These are phyloP conservation scores for Penicillium goetzii DNA, from an alignment of 495 filamentous ascomycete species.

Conservation along the genomic window DNA sequence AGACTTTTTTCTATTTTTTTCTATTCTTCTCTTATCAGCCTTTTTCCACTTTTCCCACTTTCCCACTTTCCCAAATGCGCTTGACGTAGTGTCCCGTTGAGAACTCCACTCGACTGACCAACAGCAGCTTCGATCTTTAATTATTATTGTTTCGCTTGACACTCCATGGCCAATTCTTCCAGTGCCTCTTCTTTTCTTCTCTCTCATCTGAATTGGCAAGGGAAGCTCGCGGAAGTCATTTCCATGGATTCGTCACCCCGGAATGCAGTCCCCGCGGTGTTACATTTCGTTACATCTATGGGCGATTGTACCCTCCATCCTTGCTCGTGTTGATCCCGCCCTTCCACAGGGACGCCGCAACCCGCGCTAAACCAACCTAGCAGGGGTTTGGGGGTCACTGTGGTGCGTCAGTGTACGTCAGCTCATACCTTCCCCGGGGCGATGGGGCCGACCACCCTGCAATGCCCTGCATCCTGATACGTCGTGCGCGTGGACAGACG, in stretches of 20 bases:
- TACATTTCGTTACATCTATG: constrained; percentile 19
- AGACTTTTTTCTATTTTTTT: neutral
- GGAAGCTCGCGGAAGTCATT: constrained; percentile 19
- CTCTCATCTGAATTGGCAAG: neutral
- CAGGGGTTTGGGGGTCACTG: constrained; percentile 16
- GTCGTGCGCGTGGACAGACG: neutral
- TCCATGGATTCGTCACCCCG: constrained; percentile 30
- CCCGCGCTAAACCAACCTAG: constrained; percentile 19
- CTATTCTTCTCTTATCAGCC: no score
- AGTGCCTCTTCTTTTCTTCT: neutral
- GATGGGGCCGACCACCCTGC: constrained; percentile 14
- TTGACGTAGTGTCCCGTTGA: neutral
- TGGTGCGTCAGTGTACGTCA: constrained; percentile 29
- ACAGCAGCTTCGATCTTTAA: neutral
- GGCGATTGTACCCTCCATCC: constrained; percentile 1
- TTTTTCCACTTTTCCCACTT: neutral
- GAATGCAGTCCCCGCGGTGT: constrained; percentile 24
- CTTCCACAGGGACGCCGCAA: constrained; percentile 23
- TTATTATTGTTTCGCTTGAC: neutral
- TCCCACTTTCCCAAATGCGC: neutral
- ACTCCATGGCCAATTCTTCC: neutral
- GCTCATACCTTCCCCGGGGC: constrained; percentile 23
- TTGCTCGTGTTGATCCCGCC: constrained; percentile 20
- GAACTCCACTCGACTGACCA: neutral
- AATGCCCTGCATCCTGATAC: constrained; percentile 21